A percentile compares a stretch with the other conserved stretches of the same genome.
Evolutionary conservation across 176 grass and related monocot species (phyloP).

Genomic region (Oryza officinalis): DNA sequence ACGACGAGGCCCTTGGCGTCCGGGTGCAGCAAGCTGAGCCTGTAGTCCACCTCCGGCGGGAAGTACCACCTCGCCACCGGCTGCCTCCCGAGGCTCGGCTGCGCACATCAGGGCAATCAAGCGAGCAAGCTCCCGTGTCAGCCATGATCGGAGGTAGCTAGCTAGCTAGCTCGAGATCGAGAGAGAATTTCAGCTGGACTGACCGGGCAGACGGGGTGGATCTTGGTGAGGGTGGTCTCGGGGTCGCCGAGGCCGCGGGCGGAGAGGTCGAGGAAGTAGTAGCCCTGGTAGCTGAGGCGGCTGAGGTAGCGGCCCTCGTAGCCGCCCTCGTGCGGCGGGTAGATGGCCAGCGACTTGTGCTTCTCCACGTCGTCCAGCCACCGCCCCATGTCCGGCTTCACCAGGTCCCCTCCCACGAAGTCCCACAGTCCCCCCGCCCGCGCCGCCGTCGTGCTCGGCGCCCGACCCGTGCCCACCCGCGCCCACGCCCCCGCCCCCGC

Average conservation of each 20-base stretch:
- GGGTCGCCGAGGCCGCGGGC: slow-evolving; percentile 86
- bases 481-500: not conserved
- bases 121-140: not conserved
- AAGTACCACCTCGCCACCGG: slow-evolving; percentile 93
- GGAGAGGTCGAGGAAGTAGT: slow-evolving; percentile 84
- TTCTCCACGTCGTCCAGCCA: slow-evolving; percentile 85
- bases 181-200: not conserved
- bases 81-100: slow-evolving; percentile 87
- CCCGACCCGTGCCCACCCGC: not conserved
- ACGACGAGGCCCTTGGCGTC: slow-evolving; percentile 89
- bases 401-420: slow-evolving; percentile 79
- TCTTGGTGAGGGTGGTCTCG: slow-evolving; percentile 83
- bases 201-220: slow-evolving; percentile 92
- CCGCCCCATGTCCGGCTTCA: slow-evolving; percentile 66
- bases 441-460: slow-evolving; percentile 32
- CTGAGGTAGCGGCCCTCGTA: slow-evolving; percentile 93
- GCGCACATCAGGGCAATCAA: slow-evolving; percentile 34
- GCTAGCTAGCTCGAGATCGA: no score
- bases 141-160: not conserved
- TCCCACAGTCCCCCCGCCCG: slow-evolving; percentile 35
- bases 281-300: slow-evolving; percentile 80
- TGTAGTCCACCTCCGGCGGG: slow-evolving; percentile 94
- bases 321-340: slow-evolving; percentile 93
- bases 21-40: slow-evolving; percentile 80
- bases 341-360: slow-evolving; percentile 87